Evolutionary conservation across 305 asterid species (phyloP).

Genomic region (Solanum chacoense): DNA sequence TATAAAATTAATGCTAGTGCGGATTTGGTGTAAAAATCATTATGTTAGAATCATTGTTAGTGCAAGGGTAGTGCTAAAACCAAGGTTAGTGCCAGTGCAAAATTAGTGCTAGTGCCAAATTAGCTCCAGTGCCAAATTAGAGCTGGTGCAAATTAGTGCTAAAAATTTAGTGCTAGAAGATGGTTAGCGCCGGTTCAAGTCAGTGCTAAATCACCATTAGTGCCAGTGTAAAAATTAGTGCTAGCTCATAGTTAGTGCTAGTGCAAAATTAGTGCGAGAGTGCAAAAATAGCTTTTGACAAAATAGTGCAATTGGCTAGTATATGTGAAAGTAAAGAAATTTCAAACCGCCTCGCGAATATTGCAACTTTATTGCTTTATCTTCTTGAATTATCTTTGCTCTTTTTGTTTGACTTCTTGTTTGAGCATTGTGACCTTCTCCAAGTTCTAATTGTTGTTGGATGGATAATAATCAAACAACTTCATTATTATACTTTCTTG

Average conservation of each 20-base stretch:
- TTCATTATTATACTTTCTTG: neutral
- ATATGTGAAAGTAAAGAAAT: neutral
- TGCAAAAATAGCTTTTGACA: neutral
- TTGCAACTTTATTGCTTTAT: neutral
- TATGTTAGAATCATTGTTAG: too few relatives aligned
- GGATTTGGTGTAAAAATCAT: too few relatives aligned
- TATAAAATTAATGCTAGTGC: too few relatives aligned
- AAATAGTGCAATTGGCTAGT: neutral
- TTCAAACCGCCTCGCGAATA: neutral
- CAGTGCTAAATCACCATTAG: too few relatives aligned
- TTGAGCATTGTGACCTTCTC: neutral
- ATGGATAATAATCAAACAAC: neutral
- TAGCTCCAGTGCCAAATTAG: too few relatives aligned
- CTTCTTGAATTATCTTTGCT: neutral
- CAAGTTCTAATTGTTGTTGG: neutral
- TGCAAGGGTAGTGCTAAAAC: too few relatives aligned
- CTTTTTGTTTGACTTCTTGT: neutral
- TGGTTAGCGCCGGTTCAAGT: too few relatives aligned
- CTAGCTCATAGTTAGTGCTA: neutral
- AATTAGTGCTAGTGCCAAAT: too few relatives aligned
- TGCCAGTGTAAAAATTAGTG: neutral
- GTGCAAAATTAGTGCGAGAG: neutral
- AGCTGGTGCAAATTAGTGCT: too few relatives aligned
- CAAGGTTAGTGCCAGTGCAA: too few relatives aligned
- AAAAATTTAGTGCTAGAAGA: too few relatives aligned